These are phyloP conservation scores for Filosporella fistucella DNA, from an alignment of 495 filamentous ascomycete species.

Conservation along the genomic window DNA sequence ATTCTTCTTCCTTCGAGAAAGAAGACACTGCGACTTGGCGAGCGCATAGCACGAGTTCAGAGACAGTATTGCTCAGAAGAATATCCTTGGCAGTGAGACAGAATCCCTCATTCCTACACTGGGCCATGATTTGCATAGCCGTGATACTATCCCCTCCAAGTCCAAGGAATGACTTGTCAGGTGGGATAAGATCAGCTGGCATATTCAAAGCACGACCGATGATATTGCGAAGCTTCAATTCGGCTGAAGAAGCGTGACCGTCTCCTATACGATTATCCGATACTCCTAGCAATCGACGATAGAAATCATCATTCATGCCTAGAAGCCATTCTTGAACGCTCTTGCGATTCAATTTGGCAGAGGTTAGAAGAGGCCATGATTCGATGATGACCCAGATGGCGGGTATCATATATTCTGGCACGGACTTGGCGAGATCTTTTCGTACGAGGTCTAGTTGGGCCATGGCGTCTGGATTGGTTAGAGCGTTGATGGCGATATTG, in stretches of 20 bases:
- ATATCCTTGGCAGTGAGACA: slow-evolving; percentile 19
- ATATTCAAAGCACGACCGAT: slow-evolving; percentile 53
- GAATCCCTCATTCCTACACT: slow-evolving; percentile 10
- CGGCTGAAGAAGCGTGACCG: slow-evolving; percentile 2
- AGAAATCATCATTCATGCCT: background rate
- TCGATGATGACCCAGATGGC: background rate
- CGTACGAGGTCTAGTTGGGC: background rate
- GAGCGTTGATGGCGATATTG: background rate
- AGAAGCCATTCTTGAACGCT: background rate
- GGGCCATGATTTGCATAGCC: slow-evolving; percentile 29
- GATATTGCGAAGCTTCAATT: slow-evolving; percentile 30
- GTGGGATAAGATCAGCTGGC: slow-evolving; percentile 13
- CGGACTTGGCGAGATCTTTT: background rate
- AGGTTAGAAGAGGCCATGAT: background rate
- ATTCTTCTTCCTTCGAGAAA: slow-evolving; percentile 24
- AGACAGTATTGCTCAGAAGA: slow-evolving; percentile 4
- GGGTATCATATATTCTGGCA: slow-evolving; percentile 26
- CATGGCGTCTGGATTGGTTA: background rate
- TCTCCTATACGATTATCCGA: no score
- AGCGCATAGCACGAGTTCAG: slow-evolving; percentile 1
- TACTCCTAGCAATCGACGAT: no score
- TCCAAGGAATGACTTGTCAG: slow-evolving; percentile 23
- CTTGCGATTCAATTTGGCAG: background rate
- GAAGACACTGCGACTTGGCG: background rate
- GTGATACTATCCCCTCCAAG: slow-evolving; percentile 33